Base-by-base conservation (phyloP, 2,329 filamentous ascomycete species). In the Diaporthe nobilis region DNA sequence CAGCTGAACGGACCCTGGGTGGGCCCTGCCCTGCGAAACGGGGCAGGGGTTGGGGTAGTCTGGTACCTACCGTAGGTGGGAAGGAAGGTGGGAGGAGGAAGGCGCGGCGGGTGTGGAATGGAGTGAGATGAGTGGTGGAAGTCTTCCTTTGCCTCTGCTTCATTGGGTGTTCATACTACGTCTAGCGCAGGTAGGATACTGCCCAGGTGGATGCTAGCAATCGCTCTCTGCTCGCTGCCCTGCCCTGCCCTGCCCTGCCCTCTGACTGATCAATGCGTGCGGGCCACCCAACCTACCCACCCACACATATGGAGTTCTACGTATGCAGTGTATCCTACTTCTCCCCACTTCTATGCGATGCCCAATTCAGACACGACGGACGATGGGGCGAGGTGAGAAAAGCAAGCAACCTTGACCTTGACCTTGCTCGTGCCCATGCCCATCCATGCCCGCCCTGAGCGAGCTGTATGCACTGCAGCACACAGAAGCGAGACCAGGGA, bases 341-440 rank as follows among this genome's bases (percentile, higher is more conserved):
- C 61, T 49, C 42, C 61, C 63, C 63, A 67, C 63, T 67, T 51
- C 63, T 51, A 49, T 67, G 63, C 63, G 44, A 67, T 67, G 63
- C 47, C 63, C 63, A 68, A 39, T 68, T 68, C 63, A 53, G 47
- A 65, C 61, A 49, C 10, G 17, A 61, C 37, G 37, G 60, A 17
- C 60, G 15, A 63, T 37, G 60, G 60, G 39, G 25, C 37, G 22
- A 49, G 22, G 47, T 68, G 47, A 53, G 65, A 53, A 34, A 39
- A 17, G 47, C 47, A 63, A 47, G 61, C 47, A 53, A 60, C 70
- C 70, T 47, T 60, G 70, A 70, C 47, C 47, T 53, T 37, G 65
- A 49, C 25, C 70, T 51, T 72, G 68, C n/a, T n/a, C 68, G 6
- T 49, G 53, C 34, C 55, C 37, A 70, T 42, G 37, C 47, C n/a